phyloP scores from a whole-genome alignment of 108 stramenopile species.

The Pseudonitzschia delicatissima region DNA sequence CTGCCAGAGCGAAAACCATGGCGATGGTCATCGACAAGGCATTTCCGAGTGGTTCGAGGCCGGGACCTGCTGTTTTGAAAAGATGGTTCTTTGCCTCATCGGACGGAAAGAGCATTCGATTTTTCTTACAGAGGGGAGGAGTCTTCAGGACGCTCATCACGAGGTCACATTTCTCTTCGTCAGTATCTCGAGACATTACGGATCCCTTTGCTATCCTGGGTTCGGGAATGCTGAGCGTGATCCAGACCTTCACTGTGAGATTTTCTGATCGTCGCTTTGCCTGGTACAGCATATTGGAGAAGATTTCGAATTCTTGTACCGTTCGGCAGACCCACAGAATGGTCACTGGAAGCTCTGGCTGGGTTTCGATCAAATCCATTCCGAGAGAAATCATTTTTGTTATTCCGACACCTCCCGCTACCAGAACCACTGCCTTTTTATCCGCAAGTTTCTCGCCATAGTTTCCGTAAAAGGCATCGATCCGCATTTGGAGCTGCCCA shows the following conservation, averaged over 20 bases:
- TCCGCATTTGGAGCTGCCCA: background rate
- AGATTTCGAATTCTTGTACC: background rate
- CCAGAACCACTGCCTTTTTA: background rate
- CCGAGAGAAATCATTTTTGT: background rate
- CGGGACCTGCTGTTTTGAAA: background rate
- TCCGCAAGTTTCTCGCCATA: background rate
- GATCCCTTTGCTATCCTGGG: background rate
- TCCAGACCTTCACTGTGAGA: slow-evolving; percentile 2
- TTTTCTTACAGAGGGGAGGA: background rate
- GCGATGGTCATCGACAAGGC: background rate
- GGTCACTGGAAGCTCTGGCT: background rate
- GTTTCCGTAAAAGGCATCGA: background rate
- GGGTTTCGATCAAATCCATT: background rate
- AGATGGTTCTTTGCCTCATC: background rate
- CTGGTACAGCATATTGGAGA: background rate
- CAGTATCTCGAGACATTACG: background rate
- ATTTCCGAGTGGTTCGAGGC: background rate
- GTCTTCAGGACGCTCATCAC: background rate
- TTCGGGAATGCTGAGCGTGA: slow-evolving; percentile 2
- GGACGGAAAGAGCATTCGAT: too few species aligned
- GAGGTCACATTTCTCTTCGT: background rate
- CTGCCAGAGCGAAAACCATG: background rate
- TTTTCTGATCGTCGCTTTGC: background rate
- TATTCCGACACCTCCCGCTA: background rate
- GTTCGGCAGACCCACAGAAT: background rate